phyloP scores from a whole-genome alignment of 192 early-diverging fungal species.

The Backusella parvicylindrica region DNA sequence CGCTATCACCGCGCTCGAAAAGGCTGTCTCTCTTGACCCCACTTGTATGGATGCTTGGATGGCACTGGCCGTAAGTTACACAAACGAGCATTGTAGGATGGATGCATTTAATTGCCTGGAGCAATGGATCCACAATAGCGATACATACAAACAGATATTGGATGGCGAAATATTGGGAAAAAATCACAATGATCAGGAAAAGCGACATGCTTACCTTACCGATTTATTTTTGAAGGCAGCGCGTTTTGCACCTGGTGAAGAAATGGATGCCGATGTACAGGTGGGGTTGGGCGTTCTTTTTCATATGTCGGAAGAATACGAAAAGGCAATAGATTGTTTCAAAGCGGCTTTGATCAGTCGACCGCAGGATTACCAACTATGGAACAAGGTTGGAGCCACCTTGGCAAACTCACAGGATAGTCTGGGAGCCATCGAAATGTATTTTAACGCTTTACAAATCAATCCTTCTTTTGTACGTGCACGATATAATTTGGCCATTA shows the following conservation, averaged over 20 bases:
- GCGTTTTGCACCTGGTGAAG: conserved; percentile 49
- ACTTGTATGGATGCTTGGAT: conserved; percentile 75
- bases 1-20: conserved; percentile 87
- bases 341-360: conserved; percentile 79
- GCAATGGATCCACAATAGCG: conserved; percentile 78
- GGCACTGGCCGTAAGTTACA: conserved; percentile 88
- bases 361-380: conserved; percentile 91
- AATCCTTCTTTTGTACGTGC: conserved; percentile 95
- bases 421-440: conserved; percentile 83
- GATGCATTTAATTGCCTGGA: conserved; percentile 90
- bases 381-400: conserved; percentile 97
- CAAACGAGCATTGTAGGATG: conserved; percentile 82
- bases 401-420: conserved; percentile 85
- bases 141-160: conserved; percentile 58
- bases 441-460: conserved; percentile 90
- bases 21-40: conserved; percentile 75
- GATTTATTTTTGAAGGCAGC: conserved; percentile 80
- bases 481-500: conserved; percentile 93
- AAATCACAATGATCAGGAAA: conserved; percentile 29
- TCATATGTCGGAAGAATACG: conserved; percentile 89
- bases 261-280: conserved; percentile 91
- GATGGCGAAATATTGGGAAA: conserved; percentile 28
- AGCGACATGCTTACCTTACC: conserved; percentile 71
- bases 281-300: conserved; percentile 93
- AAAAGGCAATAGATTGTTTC: conserved; percentile 98